Conservation (phyloP, 2,329 filamentous ascomycete genomes). For the Tolypocladium tundrense region DNA sequence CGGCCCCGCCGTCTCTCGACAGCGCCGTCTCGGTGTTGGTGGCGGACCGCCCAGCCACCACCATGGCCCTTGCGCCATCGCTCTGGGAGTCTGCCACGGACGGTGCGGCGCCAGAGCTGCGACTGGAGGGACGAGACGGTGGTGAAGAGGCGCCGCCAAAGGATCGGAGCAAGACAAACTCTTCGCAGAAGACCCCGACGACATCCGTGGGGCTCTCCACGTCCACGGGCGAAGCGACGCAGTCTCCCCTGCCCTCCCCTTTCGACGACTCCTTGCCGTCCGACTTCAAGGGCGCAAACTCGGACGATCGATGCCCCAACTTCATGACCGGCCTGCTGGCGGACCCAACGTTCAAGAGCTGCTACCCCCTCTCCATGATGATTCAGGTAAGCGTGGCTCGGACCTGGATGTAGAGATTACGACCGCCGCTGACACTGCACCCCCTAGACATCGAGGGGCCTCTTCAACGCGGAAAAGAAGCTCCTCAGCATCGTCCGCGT, state of each 20-base stretch:
- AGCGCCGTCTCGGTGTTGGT: neutral
- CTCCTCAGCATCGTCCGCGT: conserved; percentile 63
- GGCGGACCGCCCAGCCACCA: neutral
- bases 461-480: conserved; percentile 70
- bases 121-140: neutral
- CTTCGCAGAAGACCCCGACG: neutral
- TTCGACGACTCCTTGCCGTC: conserved; percentile 56
- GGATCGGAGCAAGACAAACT: neutral
- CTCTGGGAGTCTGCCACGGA: neutral
- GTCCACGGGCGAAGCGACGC: neutral
- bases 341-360: conserved; percentile 57
- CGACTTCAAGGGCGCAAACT: conserved; percentile 47
- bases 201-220: neutral
- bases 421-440: neutral
- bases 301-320: conserved; percentile 43
- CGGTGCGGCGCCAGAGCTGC: neutral
- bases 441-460: conserved; percentile 63
- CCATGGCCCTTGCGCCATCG: neutral
- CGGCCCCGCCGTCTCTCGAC: neutral
- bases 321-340: conserved; percentile 61
- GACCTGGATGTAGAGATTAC: neutral
- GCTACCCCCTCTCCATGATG: conserved; percentile 76
- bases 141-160: neutral
- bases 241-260: conserved; percentile 43
- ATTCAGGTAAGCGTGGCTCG: conserved; percentile 49